Evolutionary conservation across 352 stramenopile genomes (phyloP), one percentile per base, ranked within the genome.

Genomic region (Phytopythium cucurbitacearum): DNA sequence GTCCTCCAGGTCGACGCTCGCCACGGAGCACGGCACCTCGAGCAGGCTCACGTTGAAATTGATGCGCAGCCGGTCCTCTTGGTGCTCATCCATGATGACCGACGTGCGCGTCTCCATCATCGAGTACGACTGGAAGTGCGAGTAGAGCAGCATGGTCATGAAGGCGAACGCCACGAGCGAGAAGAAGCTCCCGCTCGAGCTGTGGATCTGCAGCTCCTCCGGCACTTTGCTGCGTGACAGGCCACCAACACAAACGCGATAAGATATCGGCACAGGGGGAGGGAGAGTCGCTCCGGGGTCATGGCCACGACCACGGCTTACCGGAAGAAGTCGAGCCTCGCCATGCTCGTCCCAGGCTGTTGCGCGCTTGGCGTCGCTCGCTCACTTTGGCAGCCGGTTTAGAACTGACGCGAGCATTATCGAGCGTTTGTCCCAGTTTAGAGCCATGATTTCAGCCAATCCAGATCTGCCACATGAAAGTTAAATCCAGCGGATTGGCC

Each of bases 21-120:
- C 79, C 53, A 81, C 68, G 15, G 70, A 53, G 50, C 84, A 94
- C 3, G 84, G 81, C 47, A 94, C 69, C 13, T 80, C 72, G 47
- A 88, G 69, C 42, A 94, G 51, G 59, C 76, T 89, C 35, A 94
- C 75, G 59, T 94, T 94, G 53, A 94, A 94, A 56, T 91, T 91
- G 42, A 94, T 85, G 36, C 80, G 80, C 46, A 94, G 64, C 45
- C 80, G 77, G 60, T 91, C 80, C 56, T 94, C 83, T 59, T 89
- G 76, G 56, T 91, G 79, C 52, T 75, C 72, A 52, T 93, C 80
- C 61, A 94, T 69, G 40, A 74, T 59, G 15, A 93, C 75, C 16
- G 69, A 76, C 13, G 76, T 85, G 55, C 71, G 69, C 40, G 70
- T 85, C 41, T 65, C 66, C 7, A 71, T 51, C 35, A 53, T 13